These are phyloP conservation scores for Aspergillus hiratsukae DNA, from an alignment of 2,329 filamentous ascomycete genomes.

Conservation along the genomic window DNA sequence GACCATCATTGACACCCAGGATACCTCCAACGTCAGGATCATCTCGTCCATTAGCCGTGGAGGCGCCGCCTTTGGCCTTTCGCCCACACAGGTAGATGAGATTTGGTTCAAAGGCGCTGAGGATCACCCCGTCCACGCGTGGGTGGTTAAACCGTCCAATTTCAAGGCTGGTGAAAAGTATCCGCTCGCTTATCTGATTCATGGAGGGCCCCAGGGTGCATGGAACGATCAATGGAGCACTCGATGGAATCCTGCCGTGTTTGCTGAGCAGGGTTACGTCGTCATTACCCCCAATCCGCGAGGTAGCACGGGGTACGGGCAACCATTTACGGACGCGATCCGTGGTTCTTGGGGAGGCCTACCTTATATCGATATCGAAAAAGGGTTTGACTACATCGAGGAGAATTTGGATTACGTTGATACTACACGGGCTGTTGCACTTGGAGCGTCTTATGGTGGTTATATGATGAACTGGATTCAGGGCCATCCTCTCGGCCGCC, in stretches of 20 bases:
- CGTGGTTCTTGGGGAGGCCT: constrained; percentile 50
- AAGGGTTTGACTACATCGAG: constrained; percentile 50
- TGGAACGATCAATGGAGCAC: constrained; percentile 54
- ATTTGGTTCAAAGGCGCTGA: constrained; percentile 46
- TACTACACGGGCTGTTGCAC: constrained; percentile 48
- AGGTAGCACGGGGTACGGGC: constrained; percentile 55
- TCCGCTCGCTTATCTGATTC: constrained; percentile 51
- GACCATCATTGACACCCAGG: constrained; percentile 36
- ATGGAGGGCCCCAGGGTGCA: constrained; percentile 49
- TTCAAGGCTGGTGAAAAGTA: constrained; percentile 47
- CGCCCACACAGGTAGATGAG: constrained; percentile 38
- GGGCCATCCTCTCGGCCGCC: constrained; percentile 50
- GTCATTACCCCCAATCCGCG: constrained; percentile 58
- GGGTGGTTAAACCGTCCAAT: constrained; percentile 45
- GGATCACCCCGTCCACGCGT: constrained; percentile 42
- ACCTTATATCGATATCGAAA: constrained; percentile 54
- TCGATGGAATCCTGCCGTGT: constrained; percentile 53
- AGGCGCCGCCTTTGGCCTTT: constrained; percentile 40
- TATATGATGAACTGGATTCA: constrained; percentile 60
- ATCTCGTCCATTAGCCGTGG: constrained; percentile 37
- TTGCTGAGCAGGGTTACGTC: constrained; percentile 59
- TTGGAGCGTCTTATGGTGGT: constrained; percentile 55
- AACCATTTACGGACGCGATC: constrained; percentile 51
- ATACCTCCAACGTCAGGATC: constrained; percentile 24
- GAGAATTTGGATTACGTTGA: constrained; percentile 51